Conservation (phyloP, 306 rosid species). For the Adenanthera pavonina region DNA sequence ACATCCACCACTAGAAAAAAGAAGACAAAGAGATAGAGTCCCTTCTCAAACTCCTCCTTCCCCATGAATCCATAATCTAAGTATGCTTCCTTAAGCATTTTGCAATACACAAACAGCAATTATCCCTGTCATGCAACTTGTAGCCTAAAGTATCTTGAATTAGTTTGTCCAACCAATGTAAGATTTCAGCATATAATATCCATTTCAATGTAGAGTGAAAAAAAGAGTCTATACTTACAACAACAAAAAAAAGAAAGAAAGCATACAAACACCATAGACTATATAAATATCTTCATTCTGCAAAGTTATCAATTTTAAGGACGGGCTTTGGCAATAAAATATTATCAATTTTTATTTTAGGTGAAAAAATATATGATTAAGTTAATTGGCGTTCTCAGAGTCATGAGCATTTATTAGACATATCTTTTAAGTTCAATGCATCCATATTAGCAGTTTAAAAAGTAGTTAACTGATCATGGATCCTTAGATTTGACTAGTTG, state of each 20-base stretch:
- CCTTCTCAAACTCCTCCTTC: neutral
- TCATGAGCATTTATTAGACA: neutral
- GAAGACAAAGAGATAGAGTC: neutral
- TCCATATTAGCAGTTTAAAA: neutral
- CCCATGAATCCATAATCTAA: constrained; percentile 1
- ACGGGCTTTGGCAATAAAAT: neutral
- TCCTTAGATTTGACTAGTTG: neutral
- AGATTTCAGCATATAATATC: neutral
- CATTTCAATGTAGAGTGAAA: neutral
- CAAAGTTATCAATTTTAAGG: neutral
- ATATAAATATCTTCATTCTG: neutral
- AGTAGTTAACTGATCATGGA: neutral
- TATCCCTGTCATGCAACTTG: neutral
- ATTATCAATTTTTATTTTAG: neutral
- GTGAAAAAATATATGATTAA: too few species aligned
- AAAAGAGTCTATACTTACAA: neutral
- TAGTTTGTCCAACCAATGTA: neutral
- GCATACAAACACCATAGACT: neutral
- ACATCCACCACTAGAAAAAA: neutral
- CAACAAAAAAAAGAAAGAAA: neutral
- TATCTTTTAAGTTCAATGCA: neutral
- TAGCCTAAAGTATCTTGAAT: neutral
- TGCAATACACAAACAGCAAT: neutral
- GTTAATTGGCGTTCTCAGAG: neutral
- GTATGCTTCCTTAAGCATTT: neutral